Conservation (phyloP, 192 early-diverging fungal genomes). For the Lunasporangiospora selenospora region DNA sequence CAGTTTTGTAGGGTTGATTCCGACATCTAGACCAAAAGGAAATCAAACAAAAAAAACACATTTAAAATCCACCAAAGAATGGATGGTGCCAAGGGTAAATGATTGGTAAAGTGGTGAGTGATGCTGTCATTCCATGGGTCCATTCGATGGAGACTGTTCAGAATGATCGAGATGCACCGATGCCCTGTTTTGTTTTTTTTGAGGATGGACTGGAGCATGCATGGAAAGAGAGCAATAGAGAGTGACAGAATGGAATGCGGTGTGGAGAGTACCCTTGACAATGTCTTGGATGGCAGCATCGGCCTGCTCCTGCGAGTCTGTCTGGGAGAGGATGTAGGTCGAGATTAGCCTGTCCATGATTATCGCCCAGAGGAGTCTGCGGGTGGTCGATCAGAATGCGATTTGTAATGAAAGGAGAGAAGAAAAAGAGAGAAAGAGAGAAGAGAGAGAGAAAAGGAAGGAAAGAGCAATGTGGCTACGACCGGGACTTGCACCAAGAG, state of each 20-base stretch:
- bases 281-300: constrained; percentile 48
- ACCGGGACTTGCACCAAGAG: neutral
- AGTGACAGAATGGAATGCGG: too few species aligned
- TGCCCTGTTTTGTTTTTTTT: neutral
- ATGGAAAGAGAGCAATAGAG: too few species aligned
- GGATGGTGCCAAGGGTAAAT: too few species aligned
- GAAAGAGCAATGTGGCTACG: neutral
- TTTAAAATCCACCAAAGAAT: too few species aligned
- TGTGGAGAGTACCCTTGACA: constrained; percentile 43
- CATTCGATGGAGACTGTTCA: too few species aligned
- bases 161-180: too few species aligned
- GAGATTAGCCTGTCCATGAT: constrained; percentile 49
- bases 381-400: too few species aligned
- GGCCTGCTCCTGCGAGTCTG: constrained; percentile 46
- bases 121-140: too few species aligned
- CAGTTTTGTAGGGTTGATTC: constrained; percentile 63
- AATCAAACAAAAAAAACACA: too few species aligned
- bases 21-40: constrained; percentile 28
- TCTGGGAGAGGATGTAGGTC: constrained; percentile 48
- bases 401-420: neutral
- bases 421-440: neutral
- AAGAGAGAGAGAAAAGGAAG: neutral
- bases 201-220: too few species aligned
- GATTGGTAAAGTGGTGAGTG: too few species aligned
- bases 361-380: neutral